Evolutionary conservation across 176 grass and related monocot species (phyloP).

Genomic region (Oryza longistaminata): DNA sequence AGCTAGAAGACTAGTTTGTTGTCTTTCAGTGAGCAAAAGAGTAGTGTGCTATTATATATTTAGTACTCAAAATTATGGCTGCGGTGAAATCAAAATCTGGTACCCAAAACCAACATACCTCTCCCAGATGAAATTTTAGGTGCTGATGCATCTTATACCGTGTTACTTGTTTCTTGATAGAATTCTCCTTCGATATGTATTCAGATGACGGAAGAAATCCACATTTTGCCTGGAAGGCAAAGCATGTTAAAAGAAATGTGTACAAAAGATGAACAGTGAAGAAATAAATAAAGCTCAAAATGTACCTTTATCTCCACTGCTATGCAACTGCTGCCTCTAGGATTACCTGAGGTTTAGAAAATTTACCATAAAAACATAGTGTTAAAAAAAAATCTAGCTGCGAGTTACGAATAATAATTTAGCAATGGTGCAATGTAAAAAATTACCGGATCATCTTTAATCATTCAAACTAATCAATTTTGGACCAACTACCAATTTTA

Average conservation of each 20-base stretch:
- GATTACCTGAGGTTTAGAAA: slow-evolving; percentile 56
- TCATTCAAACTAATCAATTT: background rate
- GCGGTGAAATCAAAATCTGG: background rate
- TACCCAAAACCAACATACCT: slow-evolving; percentile 49
- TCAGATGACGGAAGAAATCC: slow-evolving; percentile 90
- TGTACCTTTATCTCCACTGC: slow-evolving; percentile 97
- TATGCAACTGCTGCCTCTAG: slow-evolving; percentile 53
- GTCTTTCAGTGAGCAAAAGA: background rate
- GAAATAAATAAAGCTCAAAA: slow-evolving; percentile 32
- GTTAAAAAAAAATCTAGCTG: slow-evolving; percentile 6
- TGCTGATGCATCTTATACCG: slow-evolving; percentile 93
- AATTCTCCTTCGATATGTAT: slow-evolving; percentile 76
- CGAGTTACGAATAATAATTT: slow-evolving; percentile 7
- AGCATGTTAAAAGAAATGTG: slow-evolving; percentile 12
- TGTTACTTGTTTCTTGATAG: slow-evolving; percentile 83
- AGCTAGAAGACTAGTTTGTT: background rate
- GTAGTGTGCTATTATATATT: background rate
- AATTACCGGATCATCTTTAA: background rate
- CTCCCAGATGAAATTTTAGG: slow-evolving; percentile 67
- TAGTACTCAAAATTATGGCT: background rate
- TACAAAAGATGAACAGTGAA: slow-evolving; percentile 26
- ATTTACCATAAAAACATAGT: slow-evolving; percentile 12
- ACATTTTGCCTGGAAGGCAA: slow-evolving; percentile 74
- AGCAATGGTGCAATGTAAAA: slow-evolving; percentile 15
- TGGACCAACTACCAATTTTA: background rate